Conservation (phyloP, 176 grass and related monocot species). For the barley (Hordeum vulgare) region DNA sequence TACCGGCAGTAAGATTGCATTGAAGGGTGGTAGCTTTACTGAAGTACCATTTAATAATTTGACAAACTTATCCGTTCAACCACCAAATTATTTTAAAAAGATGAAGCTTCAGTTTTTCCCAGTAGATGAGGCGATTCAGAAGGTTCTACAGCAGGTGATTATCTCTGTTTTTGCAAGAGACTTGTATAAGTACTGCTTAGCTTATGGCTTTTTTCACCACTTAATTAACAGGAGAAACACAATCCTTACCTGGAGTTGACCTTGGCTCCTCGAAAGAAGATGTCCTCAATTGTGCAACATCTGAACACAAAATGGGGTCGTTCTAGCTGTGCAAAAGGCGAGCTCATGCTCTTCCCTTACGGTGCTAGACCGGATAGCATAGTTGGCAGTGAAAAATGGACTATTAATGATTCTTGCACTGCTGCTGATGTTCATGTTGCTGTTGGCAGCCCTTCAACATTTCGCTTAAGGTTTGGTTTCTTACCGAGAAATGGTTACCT, state of each 20-base stretch:
- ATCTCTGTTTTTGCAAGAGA: not conserved
- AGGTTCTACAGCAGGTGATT: conserved; percentile 67
- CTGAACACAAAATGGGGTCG: conserved; percentile 76
- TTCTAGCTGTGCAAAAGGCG: conserved; percentile 47
- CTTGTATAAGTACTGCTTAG: conserved; percentile 3
- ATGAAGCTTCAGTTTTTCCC: conserved; percentile 91
- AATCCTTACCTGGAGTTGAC: conserved; percentile 90
- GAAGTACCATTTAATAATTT: conserved; percentile 18
- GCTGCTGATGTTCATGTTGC: conserved; percentile 80
- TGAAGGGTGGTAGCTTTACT: not conserved
- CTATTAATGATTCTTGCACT: conserved; percentile 46
- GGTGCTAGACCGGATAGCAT: conserved; percentile 45
- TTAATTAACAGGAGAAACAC: conserved; percentile 59
- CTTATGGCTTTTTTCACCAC: conserved; percentile 13
- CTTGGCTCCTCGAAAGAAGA: conserved; percentile 80
- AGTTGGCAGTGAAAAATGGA: conserved; percentile 60
- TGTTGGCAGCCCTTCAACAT: conserved; percentile 57
- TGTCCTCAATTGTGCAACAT: conserved; percentile 95
- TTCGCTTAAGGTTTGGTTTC: conserved; percentile 70
- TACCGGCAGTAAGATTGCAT: conserved; percentile 1
- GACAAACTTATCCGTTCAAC: conserved; percentile 20
- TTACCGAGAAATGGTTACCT: not conserved
- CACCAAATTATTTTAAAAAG: conserved; percentile 43
- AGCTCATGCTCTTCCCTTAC: conserved; percentile 70
- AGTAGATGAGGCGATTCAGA: conserved; percentile 55